phyloP scores from a whole-genome alignment of 306 rosid species.

The Fragaria ananassa region DNA sequence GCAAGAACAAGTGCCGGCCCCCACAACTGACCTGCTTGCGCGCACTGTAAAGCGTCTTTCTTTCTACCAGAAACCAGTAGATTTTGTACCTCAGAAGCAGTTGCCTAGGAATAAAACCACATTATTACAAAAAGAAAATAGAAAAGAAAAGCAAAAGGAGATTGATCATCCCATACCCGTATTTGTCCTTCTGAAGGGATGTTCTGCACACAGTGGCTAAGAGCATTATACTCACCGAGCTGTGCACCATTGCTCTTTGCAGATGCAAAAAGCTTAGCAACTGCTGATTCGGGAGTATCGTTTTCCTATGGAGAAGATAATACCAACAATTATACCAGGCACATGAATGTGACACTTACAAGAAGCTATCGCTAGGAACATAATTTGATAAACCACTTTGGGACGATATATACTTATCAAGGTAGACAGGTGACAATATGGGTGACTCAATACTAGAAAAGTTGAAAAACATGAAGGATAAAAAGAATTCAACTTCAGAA shows the following conservation, averaged over 20 bases:
- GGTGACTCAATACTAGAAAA: not conserved
- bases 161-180: conserved; percentile 39
- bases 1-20: conserved; percentile 98
- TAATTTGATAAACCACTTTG: not conserved
- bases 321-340: conserved; percentile 9
- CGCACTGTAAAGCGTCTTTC: conserved; percentile 81
- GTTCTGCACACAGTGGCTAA: conserved; percentile 61
- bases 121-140: conserved; percentile 17
- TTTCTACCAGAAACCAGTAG: conserved; percentile 84
- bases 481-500: conserved; percentile 4
- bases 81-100: conserved; percentile 85
- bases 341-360: not conserved
- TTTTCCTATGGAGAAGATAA: conserved; percentile 52
- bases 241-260: conserved; percentile 44
- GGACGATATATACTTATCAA: not conserved
- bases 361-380: not conserved
- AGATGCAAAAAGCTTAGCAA: conserved; percentile 83
- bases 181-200: conserved; percentile 78
- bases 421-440: not conserved
- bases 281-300: conserved; percentile 73
- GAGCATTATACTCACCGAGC: conserved; percentile 48
- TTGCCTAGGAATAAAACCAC: conserved; percentile 54
- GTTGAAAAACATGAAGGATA: not conserved
- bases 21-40: conserved; percentile 97
- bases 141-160: conserved; percentile 8